A percentile compares a stretch with the other conserved stretches of the same genome.
Conservation (phyloP, 345 rosid species). For the Euphorbia lathyris region DNA sequence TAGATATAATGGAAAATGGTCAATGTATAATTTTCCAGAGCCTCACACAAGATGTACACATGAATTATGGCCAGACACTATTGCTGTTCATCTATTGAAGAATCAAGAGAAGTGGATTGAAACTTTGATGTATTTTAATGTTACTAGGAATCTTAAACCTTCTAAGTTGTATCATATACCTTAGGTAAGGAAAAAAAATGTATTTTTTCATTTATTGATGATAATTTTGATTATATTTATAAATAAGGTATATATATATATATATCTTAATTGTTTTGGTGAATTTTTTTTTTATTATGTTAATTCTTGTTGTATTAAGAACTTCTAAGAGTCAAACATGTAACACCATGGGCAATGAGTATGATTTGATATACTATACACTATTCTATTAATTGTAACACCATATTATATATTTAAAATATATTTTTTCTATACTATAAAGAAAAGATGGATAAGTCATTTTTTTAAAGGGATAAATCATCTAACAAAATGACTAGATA, state of each 20-base stretch:
- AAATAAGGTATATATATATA: neutral
- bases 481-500: too few relatives aligned
- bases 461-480: too few relatives aligned
- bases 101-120: conserved; percentile 74
- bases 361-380: too few relatives aligned
- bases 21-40: conserved; percentile 72
- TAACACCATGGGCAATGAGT: too few relatives aligned
- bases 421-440: too few relatives aligned
- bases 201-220: neutral
- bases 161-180: conserved; percentile 81
- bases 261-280: neutral
- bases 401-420: too few relatives aligned
- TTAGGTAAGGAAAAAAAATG: neutral
- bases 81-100: conserved; percentile 78
- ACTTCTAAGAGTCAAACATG: neutral
- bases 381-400: too few relatives aligned
- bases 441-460: too few relatives aligned
- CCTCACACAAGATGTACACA: conserved; percentile 63
- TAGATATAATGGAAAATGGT: conserved; percentile 79
- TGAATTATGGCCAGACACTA: conserved; percentile 74
- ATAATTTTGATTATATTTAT: neutral
- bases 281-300: neutral
- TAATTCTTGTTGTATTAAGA: neutral
- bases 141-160: conserved; percentile 62
- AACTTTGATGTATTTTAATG: conserved; percentile 63